Evolutionary conservation across 1,284 basidiomycete species (phyloP).

Genomic region (Heterobasidion irregulare): DNA sequence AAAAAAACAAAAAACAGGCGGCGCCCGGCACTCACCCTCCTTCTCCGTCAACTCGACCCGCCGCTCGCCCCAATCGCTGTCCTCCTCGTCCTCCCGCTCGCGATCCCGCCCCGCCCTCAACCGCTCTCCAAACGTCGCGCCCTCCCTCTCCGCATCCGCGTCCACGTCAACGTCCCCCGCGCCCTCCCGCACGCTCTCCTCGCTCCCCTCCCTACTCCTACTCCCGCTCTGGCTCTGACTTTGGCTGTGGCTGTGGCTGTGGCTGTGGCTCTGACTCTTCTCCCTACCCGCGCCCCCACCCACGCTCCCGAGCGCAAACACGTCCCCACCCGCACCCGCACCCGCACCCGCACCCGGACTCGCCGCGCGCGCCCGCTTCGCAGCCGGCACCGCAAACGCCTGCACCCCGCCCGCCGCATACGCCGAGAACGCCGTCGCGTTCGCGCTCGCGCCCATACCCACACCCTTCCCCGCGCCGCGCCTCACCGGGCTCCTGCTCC

Average conservation of each 20-base stretch:
- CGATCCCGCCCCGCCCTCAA: constrained; percentile 17
- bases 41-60: constrained; percentile 42
- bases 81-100: constrained; percentile 27
- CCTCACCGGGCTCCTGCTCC: not conserved
- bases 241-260: constrained; percentile 2
- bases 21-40: constrained; percentile 43
- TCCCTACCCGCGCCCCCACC: constrained; percentile 20
- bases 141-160: constrained; percentile 23
- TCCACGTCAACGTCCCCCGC: constrained; percentile 46
- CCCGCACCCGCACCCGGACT: not conserved
- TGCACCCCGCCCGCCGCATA: constrained; percentile 44
- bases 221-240: constrained; percentile 20
- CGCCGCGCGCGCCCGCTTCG: constrained; percentile 34
- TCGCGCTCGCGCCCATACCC: constrained; percentile 16
- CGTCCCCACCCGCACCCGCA: constrained; percentile 27
- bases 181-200: constrained; percentile 22
- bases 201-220: constrained; percentile 21
- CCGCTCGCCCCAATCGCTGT: constrained; percentile 33
- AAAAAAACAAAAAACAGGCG: constrained; percentile 1
- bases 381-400: constrained; percentile 38
- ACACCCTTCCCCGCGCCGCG: not conserved
- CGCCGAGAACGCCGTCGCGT: constrained; percentile 48
- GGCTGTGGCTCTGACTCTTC: constrained; percentile 24
- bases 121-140: constrained; percentile 27
- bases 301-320: constrained; percentile 12